phyloP scores from a whole-genome alignment of 352 stramenopile genomes.

The Phytopythium mirpurense region DNA sequence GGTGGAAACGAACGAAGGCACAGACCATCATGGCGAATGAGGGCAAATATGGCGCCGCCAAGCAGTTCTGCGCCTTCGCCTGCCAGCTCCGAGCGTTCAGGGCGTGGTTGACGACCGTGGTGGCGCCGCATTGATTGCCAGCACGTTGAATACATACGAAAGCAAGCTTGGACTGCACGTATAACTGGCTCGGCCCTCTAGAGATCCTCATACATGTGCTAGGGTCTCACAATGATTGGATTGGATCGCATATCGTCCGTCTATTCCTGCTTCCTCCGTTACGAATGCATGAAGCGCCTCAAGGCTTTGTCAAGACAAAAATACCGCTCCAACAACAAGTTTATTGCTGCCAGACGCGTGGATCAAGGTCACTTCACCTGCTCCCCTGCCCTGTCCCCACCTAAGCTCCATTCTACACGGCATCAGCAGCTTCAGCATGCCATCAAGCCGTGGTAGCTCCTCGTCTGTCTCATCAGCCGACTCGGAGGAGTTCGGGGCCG shows the following conservation, averaged over 20 bases:
- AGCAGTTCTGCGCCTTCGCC: neutral
- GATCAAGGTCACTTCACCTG: too few species aligned
- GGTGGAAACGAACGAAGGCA: neutral
- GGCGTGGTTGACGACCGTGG: neutral
- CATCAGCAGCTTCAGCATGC: too few species aligned
- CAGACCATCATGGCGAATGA: neutral
- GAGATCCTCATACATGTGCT: too few species aligned
- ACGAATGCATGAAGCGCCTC: neutral
- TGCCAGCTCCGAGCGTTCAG: neutral
- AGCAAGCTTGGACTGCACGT: neutral
- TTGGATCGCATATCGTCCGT: too few species aligned
- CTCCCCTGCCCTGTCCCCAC: too few species aligned
- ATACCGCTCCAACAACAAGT: neutral
- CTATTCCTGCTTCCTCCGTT: slow-evolving; percentile 1
- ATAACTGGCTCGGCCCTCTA: too few species aligned
- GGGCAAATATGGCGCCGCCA: slow-evolving; percentile 2
- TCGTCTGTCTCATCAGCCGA: slow-evolving; percentile 47
- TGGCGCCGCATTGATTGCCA: neutral
- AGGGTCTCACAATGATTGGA: too few species aligned
- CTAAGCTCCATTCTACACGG: too few species aligned
- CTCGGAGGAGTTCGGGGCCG: slow-evolving; percentile 45
- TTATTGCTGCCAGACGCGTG: neutral
- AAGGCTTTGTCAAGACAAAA: neutral
- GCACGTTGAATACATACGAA: neutral
- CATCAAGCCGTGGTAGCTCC: slow-evolving; percentile 15